Percentiles rank a stretch among this genome's conserved stretches.
phyloP scores from a whole-genome alignment of 1,284 basidiomycete genomes.

The Fomitopsis schrenkii region DNA sequence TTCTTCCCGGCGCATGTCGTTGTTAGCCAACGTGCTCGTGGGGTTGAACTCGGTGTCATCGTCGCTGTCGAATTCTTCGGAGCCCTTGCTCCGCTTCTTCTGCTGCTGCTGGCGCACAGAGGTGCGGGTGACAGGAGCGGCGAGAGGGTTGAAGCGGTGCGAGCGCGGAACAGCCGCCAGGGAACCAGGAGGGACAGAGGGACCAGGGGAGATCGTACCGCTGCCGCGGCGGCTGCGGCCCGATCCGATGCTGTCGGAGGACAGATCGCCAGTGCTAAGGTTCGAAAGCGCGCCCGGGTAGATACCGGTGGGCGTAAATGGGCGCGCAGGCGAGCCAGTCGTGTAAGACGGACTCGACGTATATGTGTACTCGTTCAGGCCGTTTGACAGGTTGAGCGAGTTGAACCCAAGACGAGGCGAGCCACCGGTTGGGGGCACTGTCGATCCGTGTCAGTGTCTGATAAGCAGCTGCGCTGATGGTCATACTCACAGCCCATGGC shows the following conservation, averaged over 20 bases:
- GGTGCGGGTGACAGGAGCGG: conserved; percentile 38
- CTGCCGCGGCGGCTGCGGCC: conserved; percentile 64
- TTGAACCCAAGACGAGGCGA: conserved; percentile 61
- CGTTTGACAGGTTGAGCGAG: conserved; percentile 51
- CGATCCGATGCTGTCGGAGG: conserved; percentile 62
- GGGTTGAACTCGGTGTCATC: conserved; percentile 63
- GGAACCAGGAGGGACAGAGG: conserved; percentile 52
- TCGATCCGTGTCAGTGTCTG: conserved; percentile 26
- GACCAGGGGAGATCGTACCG: conserved; percentile 57
- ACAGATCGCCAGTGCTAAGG: conserved; percentile 63
- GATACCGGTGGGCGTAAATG: conserved; percentile 67
- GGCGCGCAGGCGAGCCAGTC: conserved; percentile 54
- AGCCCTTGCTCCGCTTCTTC: conserved; percentile 51
- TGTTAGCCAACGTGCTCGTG: conserved; percentile 28
- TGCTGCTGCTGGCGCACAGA: conserved; percentile 26
- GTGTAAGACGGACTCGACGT: conserved; percentile 45
- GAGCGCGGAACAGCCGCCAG: conserved; percentile 63
- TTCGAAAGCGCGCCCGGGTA: conserved; percentile 69
- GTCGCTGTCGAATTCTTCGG: conserved; percentile 60
- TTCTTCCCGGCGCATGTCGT: conserved; percentile 73
- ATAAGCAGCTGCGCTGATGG: background rate
- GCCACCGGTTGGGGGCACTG: conserved; percentile 39
- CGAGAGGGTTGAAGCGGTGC: conserved; percentile 72
- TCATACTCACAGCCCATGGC: conserved; percentile 39
- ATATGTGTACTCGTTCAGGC: conserved; percentile 66